phyloP scores from a whole-genome alignment of 2,329 filamentous ascomycete genomes.

The Ilyonectria mors-panacis region DNA sequence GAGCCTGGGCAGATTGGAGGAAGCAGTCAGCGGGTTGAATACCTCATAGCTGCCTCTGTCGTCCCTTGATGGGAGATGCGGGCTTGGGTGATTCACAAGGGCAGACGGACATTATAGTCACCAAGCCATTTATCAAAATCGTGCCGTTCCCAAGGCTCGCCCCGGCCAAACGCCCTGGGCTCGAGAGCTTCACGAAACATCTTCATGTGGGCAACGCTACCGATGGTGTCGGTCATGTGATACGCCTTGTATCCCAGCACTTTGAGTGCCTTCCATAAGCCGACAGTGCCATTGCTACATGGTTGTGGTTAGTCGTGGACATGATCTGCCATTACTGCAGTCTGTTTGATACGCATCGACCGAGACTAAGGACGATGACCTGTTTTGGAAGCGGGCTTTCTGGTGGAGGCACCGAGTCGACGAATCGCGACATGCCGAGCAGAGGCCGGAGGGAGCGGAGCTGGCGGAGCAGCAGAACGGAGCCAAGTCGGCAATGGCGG shows the following conservation, averaged over 20 bases:
- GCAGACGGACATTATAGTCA: constrained; percentile 17
- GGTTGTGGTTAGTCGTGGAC: neutral
- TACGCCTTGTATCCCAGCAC: constrained; percentile 10
- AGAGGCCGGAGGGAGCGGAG: neutral
- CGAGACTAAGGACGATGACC: constrained; percentile 13
- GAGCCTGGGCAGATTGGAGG: constrained; percentile 13
- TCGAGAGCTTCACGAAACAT: constrained; percentile 21
- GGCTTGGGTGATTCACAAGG: neutral
- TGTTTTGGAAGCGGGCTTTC: constrained; percentile 1
- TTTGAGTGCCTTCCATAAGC: constrained; percentile 15
- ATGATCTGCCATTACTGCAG: neutral
- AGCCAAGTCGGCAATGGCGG: neutral
- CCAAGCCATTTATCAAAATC: constrained; percentile 28
- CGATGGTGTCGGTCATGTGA: constrained; percentile 16
- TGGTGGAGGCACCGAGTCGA: constrained; percentile 11
- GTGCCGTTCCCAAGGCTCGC: constrained; percentile 15
- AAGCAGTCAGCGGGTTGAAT: neutral
- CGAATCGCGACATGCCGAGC: constrained; percentile 3
- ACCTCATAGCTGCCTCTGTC: neutral
- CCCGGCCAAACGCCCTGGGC: constrained; percentile 3
- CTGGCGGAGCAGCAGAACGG: neutral
- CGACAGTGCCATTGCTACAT: neutral
- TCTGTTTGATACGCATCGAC: neutral
- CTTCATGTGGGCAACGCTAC: constrained; percentile 17
- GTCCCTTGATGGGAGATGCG: neutral